Base-by-base conservation (phyloP, 2,329 filamentous ascomycete species). In the Zymoseptoria crescenta region DNA sequence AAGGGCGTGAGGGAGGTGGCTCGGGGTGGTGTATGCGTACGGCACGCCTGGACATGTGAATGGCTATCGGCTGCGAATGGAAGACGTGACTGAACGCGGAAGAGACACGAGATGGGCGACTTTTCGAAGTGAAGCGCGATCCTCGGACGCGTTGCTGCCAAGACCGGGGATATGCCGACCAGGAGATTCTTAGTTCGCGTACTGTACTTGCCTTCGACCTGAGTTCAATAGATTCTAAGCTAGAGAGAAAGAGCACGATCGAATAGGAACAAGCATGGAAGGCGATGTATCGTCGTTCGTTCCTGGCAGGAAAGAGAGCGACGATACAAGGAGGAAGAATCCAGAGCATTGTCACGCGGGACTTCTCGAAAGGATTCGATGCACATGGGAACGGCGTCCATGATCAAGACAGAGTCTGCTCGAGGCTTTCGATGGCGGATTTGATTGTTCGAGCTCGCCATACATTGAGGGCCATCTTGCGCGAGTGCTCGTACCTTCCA, bases 401-500 rank as follows among this genome's bases (percentile, higher is more conserved):
- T 13, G 35, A 45, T 45, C 10, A 16, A n/a, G 16, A 4, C 35
- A n/a, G n/a, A 45, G 16, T 13, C 13, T 16, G 35, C n/a, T 45
- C 35, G 35, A 45, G 35, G 35, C 35, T 16, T 13, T 45, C 35
- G 35, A 16, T 6, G n/a, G 13, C 35, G n/a, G 13, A 45, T 16
- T 45, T 16, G 35, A 8, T n/a, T 9, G 52, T 20, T 21, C 21
- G 65, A 56, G 65, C 74, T 27, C 65, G 75, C 27, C 78, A 81
- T 67, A 72, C 84, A 52, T 75, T 83, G 63, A 81, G 84, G 54
- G 75, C 79, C 24, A 75, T 84, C 8, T 77, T 86, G 48, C 80
- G 84, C 60, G 80, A 86, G 73, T 78, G 77, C 62, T 78, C 80
- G 57, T 86, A 86, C 65, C 79, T 87, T 48, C 83, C 84, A 28